A percentile compares a stretch with the other conserved stretches of the same genome.
Evolutionary conservation across 805 yeast species (phyloP).

Genomic region (Priceomyces haplophilus): DNA sequence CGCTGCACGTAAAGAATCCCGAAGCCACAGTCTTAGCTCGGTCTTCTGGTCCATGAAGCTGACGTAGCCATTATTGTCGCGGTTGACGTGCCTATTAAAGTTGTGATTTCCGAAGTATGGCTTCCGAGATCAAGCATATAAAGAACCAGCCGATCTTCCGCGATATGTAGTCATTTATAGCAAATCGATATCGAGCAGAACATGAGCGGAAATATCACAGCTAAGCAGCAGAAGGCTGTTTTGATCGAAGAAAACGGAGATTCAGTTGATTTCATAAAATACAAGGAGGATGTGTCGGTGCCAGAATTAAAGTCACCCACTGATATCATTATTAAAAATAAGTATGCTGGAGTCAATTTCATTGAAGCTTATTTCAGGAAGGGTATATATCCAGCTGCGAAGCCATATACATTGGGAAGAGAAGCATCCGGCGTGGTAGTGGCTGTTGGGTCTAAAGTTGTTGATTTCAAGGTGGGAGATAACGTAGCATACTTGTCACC

Average conservation of each 20-base stretch:
- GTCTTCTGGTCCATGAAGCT: too few relatives aligned
- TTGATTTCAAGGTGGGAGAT: slow-evolving; percentile 62
- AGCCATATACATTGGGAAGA: slow-evolving; percentile 69
- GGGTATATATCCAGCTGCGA: slow-evolving; percentile 63
- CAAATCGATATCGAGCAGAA: not conserved
- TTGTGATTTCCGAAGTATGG: not conserved
- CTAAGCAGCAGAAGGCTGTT: slow-evolving; percentile 47
- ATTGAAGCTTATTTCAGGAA: slow-evolving; percentile 80
- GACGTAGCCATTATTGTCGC: too few relatives aligned
- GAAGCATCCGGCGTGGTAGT: slow-evolving; percentile 72
- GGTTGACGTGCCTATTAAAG: too few relatives aligned
- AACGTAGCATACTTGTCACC: slow-evolving; percentile 55
- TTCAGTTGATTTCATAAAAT: slow-evolving; percentile 54
- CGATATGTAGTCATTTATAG: not conserved
- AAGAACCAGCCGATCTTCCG: too few relatives aligned
- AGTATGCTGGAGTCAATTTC: slow-evolving; percentile 76
- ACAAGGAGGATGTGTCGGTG: slow-evolving; percentile 48
- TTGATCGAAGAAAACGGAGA: slow-evolving; percentile 55
- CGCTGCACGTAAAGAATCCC: too few relatives aligned
- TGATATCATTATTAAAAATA: slow-evolving; percentile 70
- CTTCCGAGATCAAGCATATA: not conserved
- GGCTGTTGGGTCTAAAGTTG: slow-evolving; percentile 58
- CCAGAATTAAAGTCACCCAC: slow-evolving; percentile 50
- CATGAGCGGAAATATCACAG: not conserved
- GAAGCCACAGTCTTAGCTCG: too few relatives aligned